Evolutionary conservation across 495 filamentous ascomycete species (phyloP).

Genomic region (Ramalina peruviana): DNA sequence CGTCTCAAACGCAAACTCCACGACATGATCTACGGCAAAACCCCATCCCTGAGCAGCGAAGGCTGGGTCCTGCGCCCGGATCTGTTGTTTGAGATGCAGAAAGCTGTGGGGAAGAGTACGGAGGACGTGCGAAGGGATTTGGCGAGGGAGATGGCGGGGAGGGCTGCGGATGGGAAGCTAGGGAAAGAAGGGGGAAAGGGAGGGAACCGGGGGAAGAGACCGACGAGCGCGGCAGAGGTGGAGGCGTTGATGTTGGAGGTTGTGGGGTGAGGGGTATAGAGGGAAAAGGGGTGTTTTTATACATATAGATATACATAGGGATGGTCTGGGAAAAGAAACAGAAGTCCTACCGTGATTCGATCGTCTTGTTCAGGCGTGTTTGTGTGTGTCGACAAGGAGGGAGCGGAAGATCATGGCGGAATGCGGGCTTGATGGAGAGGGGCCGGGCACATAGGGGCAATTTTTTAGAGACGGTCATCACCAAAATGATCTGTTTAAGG

Average conservation of each 20-base stretch:
- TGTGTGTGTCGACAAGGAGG: too few relatives aligned
- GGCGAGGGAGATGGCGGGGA: background rate
- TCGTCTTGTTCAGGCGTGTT: too few relatives aligned
- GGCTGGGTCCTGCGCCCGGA: constrained; percentile 3
- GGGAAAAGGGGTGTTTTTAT: background rate
- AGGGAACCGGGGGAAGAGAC: background rate
- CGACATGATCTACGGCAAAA: background rate
- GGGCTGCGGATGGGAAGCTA: background rate
- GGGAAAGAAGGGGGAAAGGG: background rate
- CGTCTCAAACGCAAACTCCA: background rate
- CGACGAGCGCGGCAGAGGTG: background rate
- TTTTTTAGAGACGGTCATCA: too few relatives aligned
- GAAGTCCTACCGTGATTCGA: too few relatives aligned
- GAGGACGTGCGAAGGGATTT: background rate
- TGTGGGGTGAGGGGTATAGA: background rate
- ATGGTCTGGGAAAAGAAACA: too few relatives aligned
- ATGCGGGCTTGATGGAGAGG: too few relatives aligned
- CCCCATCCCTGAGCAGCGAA: background rate
- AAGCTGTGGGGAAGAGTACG: background rate
- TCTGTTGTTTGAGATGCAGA: constrained; percentile 1
- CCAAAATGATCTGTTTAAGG: too few relatives aligned
- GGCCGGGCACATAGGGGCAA: too few relatives aligned
- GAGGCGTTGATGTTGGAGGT: constrained; percentile 1
- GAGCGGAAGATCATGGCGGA: too few relatives aligned
- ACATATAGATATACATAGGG: too few relatives aligned